phyloP scores from a whole-genome alignment of 495 filamentous ascomycete species.

The Xylaria nigripes region DNA sequence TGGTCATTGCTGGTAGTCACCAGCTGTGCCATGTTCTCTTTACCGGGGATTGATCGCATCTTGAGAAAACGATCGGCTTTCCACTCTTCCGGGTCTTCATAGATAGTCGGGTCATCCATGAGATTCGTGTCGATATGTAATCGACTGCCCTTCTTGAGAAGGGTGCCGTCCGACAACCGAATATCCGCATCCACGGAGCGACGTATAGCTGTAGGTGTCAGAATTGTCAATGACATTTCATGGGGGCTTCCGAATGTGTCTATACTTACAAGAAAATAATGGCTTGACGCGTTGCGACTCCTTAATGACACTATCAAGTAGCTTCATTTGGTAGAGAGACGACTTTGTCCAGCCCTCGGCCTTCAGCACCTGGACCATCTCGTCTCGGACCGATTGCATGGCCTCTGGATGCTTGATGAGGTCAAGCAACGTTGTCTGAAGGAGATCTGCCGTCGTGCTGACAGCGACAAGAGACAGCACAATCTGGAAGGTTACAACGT shows the following conservation, averaged over 20 bases:
- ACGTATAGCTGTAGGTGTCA: constrained; percentile 12
- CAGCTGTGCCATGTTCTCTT: constrained; percentile 37
- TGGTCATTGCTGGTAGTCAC: constrained; percentile 36
- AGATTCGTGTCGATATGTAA: constrained; percentile 28
- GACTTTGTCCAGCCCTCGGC: constrained; percentile 38
- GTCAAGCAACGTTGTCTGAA: constrained; percentile 30
- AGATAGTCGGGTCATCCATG: constrained; percentile 35
- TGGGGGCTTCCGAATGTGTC: neutral
- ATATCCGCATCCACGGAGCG: constrained; percentile 32
- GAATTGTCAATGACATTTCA: neutral
- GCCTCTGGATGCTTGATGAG: constrained; percentile 31
- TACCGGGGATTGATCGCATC: constrained; percentile 30
- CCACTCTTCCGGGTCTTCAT: constrained; percentile 36
- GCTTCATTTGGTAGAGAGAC: constrained; percentile 43
- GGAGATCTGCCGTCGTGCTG: constrained; percentile 32
- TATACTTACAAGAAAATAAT: constrained; percentile 24
- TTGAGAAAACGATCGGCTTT: constrained; percentile 42
- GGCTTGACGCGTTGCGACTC: constrained; percentile 39
- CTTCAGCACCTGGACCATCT: constrained; percentile 27
- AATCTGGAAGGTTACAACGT: constrained; percentile 24
- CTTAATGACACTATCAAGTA: constrained; percentile 45
- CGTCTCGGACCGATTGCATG: constrained; percentile 28
- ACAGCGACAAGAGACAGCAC: constrained; percentile 22
- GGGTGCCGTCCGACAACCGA: constrained; percentile 40
- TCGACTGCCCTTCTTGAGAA: constrained; percentile 41